Conservation (phyloP, 1,284 basidiomycete species). For the Marasmius oreades region DNA sequence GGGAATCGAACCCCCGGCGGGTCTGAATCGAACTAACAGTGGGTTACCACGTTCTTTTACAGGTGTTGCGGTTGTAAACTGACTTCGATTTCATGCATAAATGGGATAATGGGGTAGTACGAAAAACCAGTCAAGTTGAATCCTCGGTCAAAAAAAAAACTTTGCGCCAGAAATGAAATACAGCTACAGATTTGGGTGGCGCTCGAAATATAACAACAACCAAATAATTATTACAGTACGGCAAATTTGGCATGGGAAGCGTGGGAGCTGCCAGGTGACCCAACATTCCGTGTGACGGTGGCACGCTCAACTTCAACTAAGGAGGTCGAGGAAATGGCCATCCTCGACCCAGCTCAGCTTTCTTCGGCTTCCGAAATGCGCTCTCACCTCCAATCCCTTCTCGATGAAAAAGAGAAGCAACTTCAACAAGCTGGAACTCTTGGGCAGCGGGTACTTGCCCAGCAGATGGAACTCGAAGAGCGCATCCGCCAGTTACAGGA, state of each 20-base stretch:
- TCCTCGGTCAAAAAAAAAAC: too few relatives aligned
- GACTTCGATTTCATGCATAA: too few relatives aligned
- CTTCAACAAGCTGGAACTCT: conserved; percentile 86
- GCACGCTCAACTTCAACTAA: conserved; percentile 3
- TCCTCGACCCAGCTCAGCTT: conserved; percentile 18
- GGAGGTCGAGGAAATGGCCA: conserved; percentile 8
- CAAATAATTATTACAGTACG: too few relatives aligned
- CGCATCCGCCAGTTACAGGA: conserved; percentile 80
- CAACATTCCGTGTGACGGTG: neutral
- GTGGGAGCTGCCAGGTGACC: neutral
- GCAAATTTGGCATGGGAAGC: too few relatives aligned
- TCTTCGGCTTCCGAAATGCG: conserved; percentile 66
- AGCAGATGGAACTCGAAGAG: conserved; percentile 89
- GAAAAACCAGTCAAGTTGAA: too few relatives aligned
- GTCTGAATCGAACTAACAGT: conserved; percentile 35
- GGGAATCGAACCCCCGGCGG: conserved; percentile 80
- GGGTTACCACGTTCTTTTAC: too few relatives aligned
- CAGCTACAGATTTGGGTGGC: too few relatives aligned
- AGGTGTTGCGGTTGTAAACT: too few relatives aligned
- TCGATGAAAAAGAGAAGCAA: conserved; percentile 87
- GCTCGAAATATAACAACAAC: too few relatives aligned
- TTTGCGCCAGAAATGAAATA: too few relatives aligned
- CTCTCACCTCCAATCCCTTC: conserved; percentile 71
- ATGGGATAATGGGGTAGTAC: too few relatives aligned
- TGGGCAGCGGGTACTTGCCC: conserved; percentile 86